Evolutionary conservation across 768 basidiomycete species (phyloP).

Genomic region (Leccinum olivaceopallidum): DNA sequence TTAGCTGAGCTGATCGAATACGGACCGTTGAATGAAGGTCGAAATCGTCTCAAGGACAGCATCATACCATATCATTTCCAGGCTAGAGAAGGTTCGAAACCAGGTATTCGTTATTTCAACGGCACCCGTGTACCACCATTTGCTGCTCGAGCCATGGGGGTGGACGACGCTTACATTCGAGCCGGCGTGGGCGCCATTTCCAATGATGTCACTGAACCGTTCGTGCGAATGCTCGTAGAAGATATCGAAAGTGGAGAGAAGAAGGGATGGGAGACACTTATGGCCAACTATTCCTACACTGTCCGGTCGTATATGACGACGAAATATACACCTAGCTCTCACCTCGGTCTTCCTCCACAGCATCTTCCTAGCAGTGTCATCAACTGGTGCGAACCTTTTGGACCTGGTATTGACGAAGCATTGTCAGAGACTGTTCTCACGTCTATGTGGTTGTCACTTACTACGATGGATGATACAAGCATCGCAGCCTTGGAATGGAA

Average conservation of each 20-base stretch:
- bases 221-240: slow-evolving; percentile 16
- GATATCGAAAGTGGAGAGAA: slow-evolving; percentile 19
- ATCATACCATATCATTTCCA: slow-evolving; percentile 24
- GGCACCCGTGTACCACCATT: slow-evolving; percentile 5
- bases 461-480: background rate
- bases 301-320: slow-evolving; percentile 21
- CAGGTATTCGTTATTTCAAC: slow-evolving; percentile 11
- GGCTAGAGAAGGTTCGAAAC: slow-evolving; percentile 11
- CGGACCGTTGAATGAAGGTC: slow-evolving; percentile 23
- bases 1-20: slow-evolving; percentile 34
- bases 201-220: slow-evolving; percentile 18
- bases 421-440: background rate
- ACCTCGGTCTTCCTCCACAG: slow-evolving; percentile 15
- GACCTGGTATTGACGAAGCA: slow-evolving; percentile 7
- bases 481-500: slow-evolving; percentile 6
- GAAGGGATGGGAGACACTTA: slow-evolving; percentile 31
- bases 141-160: slow-evolving; percentile 9
- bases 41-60: slow-evolving; percentile 15
- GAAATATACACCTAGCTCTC: slow-evolving; percentile 21
- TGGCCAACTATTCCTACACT: slow-evolving; percentile 28
- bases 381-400: slow-evolving; percentile 23
- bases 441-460: background rate
- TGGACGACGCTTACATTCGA: slow-evolving; percentile 14
- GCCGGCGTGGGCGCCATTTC: slow-evolving; percentile 21
- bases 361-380: slow-evolving; percentile 25